phyloP scores from a whole-genome alignment of 1,284 basidiomycete genomes.

The Fomitopsis betulina region DNA sequence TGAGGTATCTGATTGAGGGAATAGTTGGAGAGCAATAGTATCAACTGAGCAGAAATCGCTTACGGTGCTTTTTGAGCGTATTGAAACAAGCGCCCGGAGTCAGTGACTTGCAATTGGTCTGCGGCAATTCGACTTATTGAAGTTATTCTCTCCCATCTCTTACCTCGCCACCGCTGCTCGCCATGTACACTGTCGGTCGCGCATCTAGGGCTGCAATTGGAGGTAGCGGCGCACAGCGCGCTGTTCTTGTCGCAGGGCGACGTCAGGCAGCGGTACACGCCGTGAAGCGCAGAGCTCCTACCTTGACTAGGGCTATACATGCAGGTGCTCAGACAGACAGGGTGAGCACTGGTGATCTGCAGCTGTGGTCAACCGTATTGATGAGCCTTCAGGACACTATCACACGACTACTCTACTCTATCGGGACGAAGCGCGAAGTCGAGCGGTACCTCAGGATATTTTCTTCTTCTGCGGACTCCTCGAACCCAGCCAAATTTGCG shows the following conservation, averaged over 20 bases:
- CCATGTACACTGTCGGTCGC: slow-evolving; percentile 8
- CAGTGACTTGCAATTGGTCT: neutral
- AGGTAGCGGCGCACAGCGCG: neutral
- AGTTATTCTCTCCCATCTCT: neutral
- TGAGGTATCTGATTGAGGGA: too few relatives aligned
- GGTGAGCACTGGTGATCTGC: neutral
- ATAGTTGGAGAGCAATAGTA: too few relatives aligned
- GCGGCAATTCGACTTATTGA: neutral
- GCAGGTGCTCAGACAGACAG: slow-evolving; percentile 11
- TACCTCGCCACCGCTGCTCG: neutral
- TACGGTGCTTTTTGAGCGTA: too few relatives aligned
- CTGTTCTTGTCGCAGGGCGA: slow-evolving; percentile 2
- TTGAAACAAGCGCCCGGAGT: neutral
- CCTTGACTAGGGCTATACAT: neutral
- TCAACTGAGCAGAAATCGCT: neutral
- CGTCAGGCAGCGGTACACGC: slow-evolving; percentile 6
- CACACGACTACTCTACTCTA: slow-evolving; percentile 89
- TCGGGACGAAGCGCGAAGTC: slow-evolving; percentile 93
- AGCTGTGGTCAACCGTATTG: neutral
- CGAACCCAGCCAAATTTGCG: slow-evolving; percentile 85
- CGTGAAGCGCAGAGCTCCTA: slow-evolving; percentile 2
- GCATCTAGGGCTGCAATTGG: slow-evolving; percentile 1
- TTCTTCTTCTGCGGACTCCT: slow-evolving; percentile 80
- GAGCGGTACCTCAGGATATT: slow-evolving; percentile 96
- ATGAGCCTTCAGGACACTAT: slow-evolving; percentile 71